Conservation (phyloP, 306 rosid genomes). For the Lagenaria siceraria region DNA sequence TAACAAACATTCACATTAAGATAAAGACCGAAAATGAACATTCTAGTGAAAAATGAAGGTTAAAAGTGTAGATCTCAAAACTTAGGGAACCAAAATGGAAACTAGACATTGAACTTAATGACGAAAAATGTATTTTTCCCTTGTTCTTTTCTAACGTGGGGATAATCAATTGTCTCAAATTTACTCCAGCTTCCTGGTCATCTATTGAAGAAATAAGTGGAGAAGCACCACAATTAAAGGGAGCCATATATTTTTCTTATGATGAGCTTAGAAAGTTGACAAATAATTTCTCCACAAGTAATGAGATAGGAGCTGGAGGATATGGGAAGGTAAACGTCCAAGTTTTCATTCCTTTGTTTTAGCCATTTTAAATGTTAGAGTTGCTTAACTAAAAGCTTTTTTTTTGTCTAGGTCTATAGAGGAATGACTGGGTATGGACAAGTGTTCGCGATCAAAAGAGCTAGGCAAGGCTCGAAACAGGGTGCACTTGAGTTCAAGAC, state of each 20-base stretch:
- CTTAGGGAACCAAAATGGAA: too few species aligned
- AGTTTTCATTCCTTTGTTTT: neutral
- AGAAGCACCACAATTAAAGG: conserved; percentile 41
- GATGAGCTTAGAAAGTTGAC: conserved; percentile 54
- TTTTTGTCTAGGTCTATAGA: conserved; percentile 44
- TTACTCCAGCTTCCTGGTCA: conserved; percentile 35
- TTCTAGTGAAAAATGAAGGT: too few species aligned
- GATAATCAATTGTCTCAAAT: neutral
- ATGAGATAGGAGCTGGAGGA: conserved; percentile 59
- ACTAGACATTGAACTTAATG: too few species aligned
- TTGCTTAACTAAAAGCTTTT: neutral
- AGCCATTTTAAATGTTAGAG: neutral
- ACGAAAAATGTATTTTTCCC: too few species aligned
- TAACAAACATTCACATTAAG: too few species aligned
- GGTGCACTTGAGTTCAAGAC: conserved; percentile 62
- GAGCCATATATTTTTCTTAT: conserved; percentile 54
- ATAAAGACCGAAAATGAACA: too few species aligned
- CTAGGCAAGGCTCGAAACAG: conserved; percentile 55
- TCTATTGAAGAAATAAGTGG: conserved; percentile 19
- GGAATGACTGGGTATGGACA: conserved; percentile 47
- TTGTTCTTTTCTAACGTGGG: neutral
- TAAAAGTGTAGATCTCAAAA: too few species aligned
- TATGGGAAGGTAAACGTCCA: conserved; percentile 52
- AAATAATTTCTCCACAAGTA: conserved; percentile 35
- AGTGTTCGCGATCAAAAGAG: conserved; percentile 61